Evolutionary conservation across 2,329 filamentous ascomycete genomes (phyloP), one percentile per base, ranked within the genome.

Genomic region (Beauveria sp.): DNA sequence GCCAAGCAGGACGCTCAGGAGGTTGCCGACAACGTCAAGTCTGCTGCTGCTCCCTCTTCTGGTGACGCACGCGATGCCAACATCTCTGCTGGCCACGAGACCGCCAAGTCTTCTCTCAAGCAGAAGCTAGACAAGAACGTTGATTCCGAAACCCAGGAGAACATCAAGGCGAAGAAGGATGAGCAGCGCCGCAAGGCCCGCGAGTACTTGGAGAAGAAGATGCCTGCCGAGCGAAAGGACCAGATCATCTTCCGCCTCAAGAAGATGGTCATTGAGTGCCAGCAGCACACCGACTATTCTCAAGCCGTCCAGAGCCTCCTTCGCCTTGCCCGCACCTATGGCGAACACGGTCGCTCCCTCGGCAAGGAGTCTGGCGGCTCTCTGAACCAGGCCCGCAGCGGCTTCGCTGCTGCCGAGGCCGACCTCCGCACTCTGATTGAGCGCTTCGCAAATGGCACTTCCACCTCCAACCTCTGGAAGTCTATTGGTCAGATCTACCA

Each of bases 221-320:
- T 99, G 76, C 93, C 95, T 1, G 79, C 93, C 75, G 93, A 98
- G 74, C 91, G 95, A 63, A 91, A 93, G 63, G 92, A 98, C 8
- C 92, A 96, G 79, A 88, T 87, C 61, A 87, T 97, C 69, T 96
- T 87, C 84, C 90, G 95, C 43, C 77, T 99, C 67, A 99, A 86
- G 86, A 98, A 98, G 85, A 96, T 98, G 89, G 79, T 99, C 45
- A 86, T 97, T 51, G 95, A 99, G 76, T 92, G 96, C 69, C 95
- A 99, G 77, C 90, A 93, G 61, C 95, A 98, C 71, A 85, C 90
- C 62, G 93, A 99, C 70, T 99, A 98, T 75, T 87, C 93, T 67
- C 84, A 89, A 74, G 95, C 95, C n/a, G 88, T 99, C 65, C 86
- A 92, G 69, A 96, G 93, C 3, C 80, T 99, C 6, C 82, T 99